A percentile compares a stretch with the other conserved stretches of the same genome.
Evolutionary conservation across 805 yeast species (phyloP).

Genomic region (Candida saitoana): DNA sequence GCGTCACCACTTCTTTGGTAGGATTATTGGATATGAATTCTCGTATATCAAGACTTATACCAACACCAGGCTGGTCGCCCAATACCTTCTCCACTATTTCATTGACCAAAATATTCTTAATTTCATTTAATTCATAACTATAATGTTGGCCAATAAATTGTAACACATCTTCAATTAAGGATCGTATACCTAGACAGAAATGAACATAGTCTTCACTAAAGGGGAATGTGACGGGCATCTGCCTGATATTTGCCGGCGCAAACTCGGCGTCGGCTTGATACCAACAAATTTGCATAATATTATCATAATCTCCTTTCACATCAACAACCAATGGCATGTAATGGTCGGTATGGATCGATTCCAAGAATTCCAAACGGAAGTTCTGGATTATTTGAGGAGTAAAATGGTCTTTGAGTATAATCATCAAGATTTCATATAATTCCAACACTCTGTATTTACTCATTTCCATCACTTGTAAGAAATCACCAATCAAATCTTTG

Average conservation of each 20-base stretch:
- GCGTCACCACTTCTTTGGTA: slow-evolving; percentile 84
- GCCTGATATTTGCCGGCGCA: slow-evolving; percentile 44
- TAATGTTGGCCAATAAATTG: slow-evolving; percentile 63
- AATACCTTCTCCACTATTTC: slow-evolving; percentile 66
- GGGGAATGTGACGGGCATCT: slow-evolving; percentile 62
- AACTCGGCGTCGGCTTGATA: slow-evolving; percentile 49
- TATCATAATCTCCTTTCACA: slow-evolving; percentile 54
- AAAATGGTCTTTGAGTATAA: slow-evolving; percentile 53
- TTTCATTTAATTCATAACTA: slow-evolving; percentile 56
- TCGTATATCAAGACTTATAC: slow-evolving; percentile 57
- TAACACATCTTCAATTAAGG: slow-evolving; percentile 60
- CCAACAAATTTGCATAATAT: slow-evolving; percentile 67
- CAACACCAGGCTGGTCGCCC: slow-evolving; percentile 40
- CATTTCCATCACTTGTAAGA: slow-evolving; percentile 72
- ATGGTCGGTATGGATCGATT: slow-evolving; percentile 70
- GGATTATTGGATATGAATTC: slow-evolving; percentile 58
- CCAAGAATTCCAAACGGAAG: slow-evolving; percentile 59
- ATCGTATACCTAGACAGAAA: slow-evolving; percentile 71
- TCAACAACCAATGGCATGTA: slow-evolving; percentile 81
- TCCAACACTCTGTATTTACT: slow-evolving; percentile 56
- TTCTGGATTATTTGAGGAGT: slow-evolving; percentile 51
- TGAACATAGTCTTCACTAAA: slow-evolving; percentile 86
- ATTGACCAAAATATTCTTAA: slow-evolving; percentile 55
- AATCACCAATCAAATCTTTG: slow-evolving; percentile 63
- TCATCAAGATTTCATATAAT: slow-evolving; percentile 58